Conservation (phyloP, 331 rosid genomes). For the Arachis monticola region DNA sequence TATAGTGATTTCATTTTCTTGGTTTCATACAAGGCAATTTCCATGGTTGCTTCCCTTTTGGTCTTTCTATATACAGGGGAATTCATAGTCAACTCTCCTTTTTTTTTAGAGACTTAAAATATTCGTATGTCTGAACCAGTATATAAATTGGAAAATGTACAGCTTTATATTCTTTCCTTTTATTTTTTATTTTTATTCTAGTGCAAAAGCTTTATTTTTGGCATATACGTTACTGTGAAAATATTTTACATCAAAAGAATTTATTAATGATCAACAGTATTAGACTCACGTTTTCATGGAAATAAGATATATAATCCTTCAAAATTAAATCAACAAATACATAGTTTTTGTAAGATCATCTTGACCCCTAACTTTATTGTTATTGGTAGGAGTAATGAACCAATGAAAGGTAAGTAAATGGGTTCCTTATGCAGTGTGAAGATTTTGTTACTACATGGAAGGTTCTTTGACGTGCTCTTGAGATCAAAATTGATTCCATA, state of each 20-base stretch:
- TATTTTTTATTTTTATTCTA: no score
- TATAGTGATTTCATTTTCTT: not conserved
- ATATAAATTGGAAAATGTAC: constrained; percentile 17
- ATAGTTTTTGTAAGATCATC: no score
- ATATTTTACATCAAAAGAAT: no score
- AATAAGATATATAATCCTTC: no score
- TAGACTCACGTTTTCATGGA: not conserved
- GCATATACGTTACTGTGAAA: no score
- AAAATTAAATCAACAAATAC: no score
- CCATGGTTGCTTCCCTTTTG: not conserved
- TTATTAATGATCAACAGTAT: no score
- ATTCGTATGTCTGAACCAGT: not conserved
- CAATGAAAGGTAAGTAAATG: not conserved
- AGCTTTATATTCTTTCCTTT: constrained; percentile 14
- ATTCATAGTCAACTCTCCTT: not conserved
- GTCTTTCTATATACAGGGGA: not conserved
- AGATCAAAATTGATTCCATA: constrained; percentile 25
- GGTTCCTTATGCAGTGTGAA: constrained; percentile 12
- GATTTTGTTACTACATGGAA: constrained; percentile 3
- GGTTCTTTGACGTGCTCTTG: constrained; percentile 31
- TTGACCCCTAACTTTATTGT: no score
- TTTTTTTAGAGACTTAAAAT: not conserved
- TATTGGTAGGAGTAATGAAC: not conserved
- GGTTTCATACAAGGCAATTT: constrained; percentile 7
- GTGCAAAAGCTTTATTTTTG: constrained; percentile 22